phyloP scores from a whole-genome alignment of 2,329 filamentous ascomycete genomes.

The Pezicula carpinea region DNA sequence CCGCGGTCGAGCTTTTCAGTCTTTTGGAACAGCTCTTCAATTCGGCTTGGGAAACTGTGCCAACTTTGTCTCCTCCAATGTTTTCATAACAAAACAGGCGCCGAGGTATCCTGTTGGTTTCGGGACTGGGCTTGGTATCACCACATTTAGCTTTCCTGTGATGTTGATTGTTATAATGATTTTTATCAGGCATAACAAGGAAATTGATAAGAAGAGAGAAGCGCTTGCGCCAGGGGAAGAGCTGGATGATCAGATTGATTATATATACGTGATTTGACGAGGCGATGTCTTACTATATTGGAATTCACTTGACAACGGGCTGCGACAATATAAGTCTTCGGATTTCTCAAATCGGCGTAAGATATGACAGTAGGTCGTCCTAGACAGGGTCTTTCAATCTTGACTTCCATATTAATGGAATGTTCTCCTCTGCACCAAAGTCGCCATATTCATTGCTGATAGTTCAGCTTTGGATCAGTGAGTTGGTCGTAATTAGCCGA shows the following conservation, averaged over 20 bases:
- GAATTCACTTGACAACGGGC: too few relatives aligned
- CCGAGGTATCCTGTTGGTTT: slow-evolving; percentile 35
- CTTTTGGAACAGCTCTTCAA: slow-evolving; percentile 36
- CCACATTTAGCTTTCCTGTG: slow-evolving; percentile 7
- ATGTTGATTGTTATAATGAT: slow-evolving; percentile 4
- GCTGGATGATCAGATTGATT: slow-evolving; percentile 13
- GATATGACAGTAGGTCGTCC: too few relatives aligned
- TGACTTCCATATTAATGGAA: too few relatives aligned
- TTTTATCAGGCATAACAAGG: slow-evolving; percentile 10
- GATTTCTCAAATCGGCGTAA: too few relatives aligned
- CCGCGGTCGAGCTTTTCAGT: slow-evolving; percentile 34
- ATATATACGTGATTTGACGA: slow-evolving; percentile 5
- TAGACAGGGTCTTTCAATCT: too few relatives aligned
- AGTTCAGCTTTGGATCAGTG: too few relatives aligned
- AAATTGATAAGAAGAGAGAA: slow-evolving; percentile 3
- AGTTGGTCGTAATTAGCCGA: too few relatives aligned
- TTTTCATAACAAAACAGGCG: slow-evolving; percentile 35
- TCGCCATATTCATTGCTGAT: too few relatives aligned
- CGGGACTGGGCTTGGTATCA: slow-evolving; percentile 31
- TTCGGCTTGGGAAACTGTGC: slow-evolving; percentile 40
- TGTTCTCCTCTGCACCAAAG: too few relatives aligned
- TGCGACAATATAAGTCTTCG: too few relatives aligned
- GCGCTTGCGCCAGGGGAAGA: slow-evolving; percentile 6
- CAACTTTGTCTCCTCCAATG: slow-evolving; percentile 36
- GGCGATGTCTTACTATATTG: too few relatives aligned